These are phyloP conservation scores for Thalia dealbata DNA, from an alignment of 176 grass and related monocot species.

Conservation along the genomic window DNA sequence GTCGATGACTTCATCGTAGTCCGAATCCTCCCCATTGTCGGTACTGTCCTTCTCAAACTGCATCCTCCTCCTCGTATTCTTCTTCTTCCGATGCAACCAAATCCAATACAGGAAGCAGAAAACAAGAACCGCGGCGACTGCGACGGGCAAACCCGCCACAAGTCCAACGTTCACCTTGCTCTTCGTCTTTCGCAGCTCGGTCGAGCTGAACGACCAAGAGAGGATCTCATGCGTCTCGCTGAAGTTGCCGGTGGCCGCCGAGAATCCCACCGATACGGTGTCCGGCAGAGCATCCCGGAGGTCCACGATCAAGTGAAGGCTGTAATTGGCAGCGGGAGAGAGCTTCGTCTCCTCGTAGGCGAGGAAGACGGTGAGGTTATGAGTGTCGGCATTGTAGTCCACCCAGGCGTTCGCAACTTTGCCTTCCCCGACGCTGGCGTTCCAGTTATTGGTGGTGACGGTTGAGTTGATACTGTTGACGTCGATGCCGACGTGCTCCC, in stretches of 20 bases:
- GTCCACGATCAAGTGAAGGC: background rate
- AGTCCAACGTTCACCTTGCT: background rate
- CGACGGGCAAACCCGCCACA: background rate
- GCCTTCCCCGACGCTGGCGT: background rate
- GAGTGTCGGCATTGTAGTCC: background rate
- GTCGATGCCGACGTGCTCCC: slow-evolving; percentile 26
- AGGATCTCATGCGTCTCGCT: background rate
- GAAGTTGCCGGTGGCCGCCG: background rate
- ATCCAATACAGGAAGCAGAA: background rate
- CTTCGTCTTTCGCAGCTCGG: background rate
- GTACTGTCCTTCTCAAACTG: background rate
- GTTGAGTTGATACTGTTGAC: slow-evolving; percentile 13
- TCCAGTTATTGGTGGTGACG: background rate
- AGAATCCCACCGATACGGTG: background rate
- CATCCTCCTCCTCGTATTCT: background rate
- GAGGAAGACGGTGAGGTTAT: slow-evolving; percentile 3
- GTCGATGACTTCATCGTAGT: background rate
- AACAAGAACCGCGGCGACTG: background rate
- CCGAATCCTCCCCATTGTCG: background rate
- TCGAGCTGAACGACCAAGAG: slow-evolving; percentile 6
- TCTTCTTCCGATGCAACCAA: background rate
- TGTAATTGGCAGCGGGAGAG: background rate
- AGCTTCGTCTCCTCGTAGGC: background rate
- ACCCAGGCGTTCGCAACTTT: background rate
- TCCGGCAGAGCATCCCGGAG: slow-evolving; percentile 3